phyloP scores from a whole-genome alignment of 108 stramenopile species.

The Tribonema minus region DNA sequence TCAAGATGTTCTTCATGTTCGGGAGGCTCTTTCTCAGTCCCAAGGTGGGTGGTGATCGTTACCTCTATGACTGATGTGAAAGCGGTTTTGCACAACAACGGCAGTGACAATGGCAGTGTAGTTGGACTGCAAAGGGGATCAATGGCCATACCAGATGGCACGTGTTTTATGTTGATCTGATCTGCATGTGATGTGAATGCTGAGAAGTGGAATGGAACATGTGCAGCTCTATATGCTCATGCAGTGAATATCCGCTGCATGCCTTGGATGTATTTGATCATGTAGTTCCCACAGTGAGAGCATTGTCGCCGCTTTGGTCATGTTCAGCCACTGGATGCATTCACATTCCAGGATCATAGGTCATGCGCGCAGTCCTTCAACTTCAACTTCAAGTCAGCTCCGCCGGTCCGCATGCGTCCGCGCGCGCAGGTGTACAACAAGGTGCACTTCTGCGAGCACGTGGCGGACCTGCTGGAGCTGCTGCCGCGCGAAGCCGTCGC shows the following conservation, averaged over 20 bases:
- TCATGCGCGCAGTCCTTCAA: too few species aligned
- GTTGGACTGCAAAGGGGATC: not conserved
- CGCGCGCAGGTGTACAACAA: conserved; percentile 8
- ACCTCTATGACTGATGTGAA: not conserved
- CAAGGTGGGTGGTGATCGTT: not conserved
- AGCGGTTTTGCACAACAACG: not conserved
- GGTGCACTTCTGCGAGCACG: not conserved
- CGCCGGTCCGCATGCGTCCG: not conserved
- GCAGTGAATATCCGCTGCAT: too few species aligned
- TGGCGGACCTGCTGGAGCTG: not conserved
- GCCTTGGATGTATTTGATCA: too few species aligned
- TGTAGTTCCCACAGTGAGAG: too few species aligned
- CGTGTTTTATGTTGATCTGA: too few species aligned
- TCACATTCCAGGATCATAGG: too few species aligned
- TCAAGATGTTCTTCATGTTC: conserved; percentile 4
- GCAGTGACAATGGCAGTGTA: not conserved
- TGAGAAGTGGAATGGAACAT: too few species aligned
- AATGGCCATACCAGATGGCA: too few species aligned
- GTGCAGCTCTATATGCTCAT: too few species aligned
- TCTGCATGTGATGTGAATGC: too few species aligned
- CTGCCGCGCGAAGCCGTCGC: not conserved
- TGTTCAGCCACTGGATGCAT: too few species aligned
- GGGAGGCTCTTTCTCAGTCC: conserved; percentile 18
- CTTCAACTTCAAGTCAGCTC: not conserved
- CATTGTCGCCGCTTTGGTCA: too few species aligned